Conservation (phyloP, 768 basidiomycete species). For the Agaricus subrufescens region DNA sequence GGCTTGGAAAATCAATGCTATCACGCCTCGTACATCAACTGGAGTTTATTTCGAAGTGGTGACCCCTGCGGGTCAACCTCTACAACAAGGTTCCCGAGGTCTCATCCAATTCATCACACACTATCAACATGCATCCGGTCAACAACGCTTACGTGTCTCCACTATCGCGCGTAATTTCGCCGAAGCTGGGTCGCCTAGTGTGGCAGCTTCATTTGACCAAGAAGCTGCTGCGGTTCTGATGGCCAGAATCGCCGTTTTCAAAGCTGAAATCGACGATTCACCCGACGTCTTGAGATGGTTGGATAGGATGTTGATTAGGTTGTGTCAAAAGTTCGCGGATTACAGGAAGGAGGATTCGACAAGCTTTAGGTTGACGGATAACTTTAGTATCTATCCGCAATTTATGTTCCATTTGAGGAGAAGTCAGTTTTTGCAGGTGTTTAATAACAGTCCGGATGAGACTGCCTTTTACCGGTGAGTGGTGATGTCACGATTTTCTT, state of each 20-base stretch:
- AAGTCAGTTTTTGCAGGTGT: conserved; percentile 98
- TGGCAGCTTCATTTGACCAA: conserved; percentile 94
- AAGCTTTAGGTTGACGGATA: conserved; percentile 89
- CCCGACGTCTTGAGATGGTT: conserved; percentile 97
- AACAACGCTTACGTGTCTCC: conserved; percentile 92
- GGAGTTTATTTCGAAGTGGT: conserved; percentile 99
- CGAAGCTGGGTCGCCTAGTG: conserved; percentile 91
- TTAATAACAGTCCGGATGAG: conserved; percentile 99
- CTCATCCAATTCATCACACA: conserved; percentile 98
- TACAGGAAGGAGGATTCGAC: conserved; percentile 97
- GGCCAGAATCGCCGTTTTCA: conserved; percentile 98
- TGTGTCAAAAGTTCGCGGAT: conserved; percentile 99
- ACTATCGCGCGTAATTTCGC: conserved; percentile 98
- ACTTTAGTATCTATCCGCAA: conserved; percentile 98
- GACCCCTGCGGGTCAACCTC: conserved; percentile 90
- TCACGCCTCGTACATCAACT: conserved; percentile 82
- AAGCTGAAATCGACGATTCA: conserved; percentile 97
- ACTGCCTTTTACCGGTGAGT: conserved; percentile 93
- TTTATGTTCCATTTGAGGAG: conserved; percentile 99
- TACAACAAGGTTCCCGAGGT: conserved; percentile 86
- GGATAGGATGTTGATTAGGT: conserved; percentile 95
- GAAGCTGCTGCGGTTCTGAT: conserved; percentile 97
- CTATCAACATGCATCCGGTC: conserved; percentile 96
- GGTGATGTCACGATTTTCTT: background rate
- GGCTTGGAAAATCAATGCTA: conserved; percentile 93